phyloP scores from a whole-genome alignment of 2,329 filamentous ascomycete species.

The Paracoccidioides lutzii region DNA sequence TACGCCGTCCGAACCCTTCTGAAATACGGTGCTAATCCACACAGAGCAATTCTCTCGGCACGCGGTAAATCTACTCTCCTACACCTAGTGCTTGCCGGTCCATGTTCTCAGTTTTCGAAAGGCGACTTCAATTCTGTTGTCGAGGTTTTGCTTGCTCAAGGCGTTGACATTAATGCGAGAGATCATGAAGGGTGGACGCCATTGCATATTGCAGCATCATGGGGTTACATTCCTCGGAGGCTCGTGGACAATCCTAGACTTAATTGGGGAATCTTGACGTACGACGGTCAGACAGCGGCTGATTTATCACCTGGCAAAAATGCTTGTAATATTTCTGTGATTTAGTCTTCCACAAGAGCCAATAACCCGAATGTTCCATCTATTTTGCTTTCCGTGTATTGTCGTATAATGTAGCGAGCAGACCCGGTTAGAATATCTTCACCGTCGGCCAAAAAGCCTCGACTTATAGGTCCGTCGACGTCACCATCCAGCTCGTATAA shows the following conservation, averaged over 20 bases:
- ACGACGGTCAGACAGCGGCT: not conserved
- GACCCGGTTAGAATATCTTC: no score
- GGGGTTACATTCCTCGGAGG: not conserved
- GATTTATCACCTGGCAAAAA: not conserved
- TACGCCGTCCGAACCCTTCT: conserved; percentile 1
- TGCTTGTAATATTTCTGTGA: no score
- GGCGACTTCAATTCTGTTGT: not conserved
- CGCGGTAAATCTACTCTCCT: conserved; percentile 2
- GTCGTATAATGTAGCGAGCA: no score
- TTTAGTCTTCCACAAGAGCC: no score
- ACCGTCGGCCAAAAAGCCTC: no score
- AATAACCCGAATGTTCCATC: no score
- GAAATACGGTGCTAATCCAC: conserved; percentile 3
- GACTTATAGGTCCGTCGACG: no score
- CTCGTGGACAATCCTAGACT: not conserved
- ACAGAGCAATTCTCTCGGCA: not conserved
- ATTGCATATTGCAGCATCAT: conserved; percentile 5
- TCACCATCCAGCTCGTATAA: no score
- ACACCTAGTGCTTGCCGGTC: conserved; percentile 3
- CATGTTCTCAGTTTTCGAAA: not conserved
- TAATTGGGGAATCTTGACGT: not conserved
- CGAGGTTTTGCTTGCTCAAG: not conserved
- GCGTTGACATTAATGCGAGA: conserved; percentile 4
- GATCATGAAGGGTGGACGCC: conserved; percentile 5
- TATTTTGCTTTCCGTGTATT: no score